Evolutionary conservation across 768 basidiomycete genomes (phyloP).

Genomic region (Cystofilobasidium bisporidii): DNA sequence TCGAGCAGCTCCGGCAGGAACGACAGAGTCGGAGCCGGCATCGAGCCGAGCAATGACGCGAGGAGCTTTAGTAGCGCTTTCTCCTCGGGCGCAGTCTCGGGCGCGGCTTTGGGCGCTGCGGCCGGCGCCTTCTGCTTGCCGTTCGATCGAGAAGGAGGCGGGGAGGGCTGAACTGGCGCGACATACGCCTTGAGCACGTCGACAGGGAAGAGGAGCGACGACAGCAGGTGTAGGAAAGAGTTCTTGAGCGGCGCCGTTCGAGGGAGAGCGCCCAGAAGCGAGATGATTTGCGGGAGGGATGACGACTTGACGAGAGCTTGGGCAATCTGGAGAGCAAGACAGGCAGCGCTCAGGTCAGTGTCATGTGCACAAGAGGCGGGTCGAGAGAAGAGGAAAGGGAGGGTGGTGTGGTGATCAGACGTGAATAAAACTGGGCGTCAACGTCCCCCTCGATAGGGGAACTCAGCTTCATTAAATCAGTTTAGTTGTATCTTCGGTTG

Average conservation of each 20-base stretch:
- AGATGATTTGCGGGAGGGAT: constrained; percentile 5
- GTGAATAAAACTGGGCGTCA: constrained; percentile 9
- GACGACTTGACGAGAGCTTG: constrained; percentile 21
- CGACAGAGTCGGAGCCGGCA: neutral
- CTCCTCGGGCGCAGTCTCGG: neutral
- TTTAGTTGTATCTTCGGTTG: neutral
- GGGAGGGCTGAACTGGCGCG: neutral
- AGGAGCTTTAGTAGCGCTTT: constrained; percentile 1
- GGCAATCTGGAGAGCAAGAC: constrained; percentile 14
- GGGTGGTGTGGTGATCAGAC: neutral
- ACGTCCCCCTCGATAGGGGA: neutral
- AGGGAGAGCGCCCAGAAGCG: neutral
- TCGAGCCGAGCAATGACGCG: neutral
- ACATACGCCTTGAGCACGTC: constrained; percentile 23
- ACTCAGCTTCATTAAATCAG: constrained; percentile 15
- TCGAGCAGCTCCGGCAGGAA: constrained; percentile 20
- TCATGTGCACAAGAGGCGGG: too few relatives aligned
- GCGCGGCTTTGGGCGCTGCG: neutral
- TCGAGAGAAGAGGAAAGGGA: neutral
- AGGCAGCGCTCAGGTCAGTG: neutral
- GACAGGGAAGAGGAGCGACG: constrained; percentile 23
- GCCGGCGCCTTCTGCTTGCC: neutral
- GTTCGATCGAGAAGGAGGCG: neutral
- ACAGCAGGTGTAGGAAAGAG: constrained; percentile 7
- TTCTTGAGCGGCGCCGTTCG: neutral